Conservation (phyloP, 805 yeast genomes). For the Pichia scutulata region DNA sequence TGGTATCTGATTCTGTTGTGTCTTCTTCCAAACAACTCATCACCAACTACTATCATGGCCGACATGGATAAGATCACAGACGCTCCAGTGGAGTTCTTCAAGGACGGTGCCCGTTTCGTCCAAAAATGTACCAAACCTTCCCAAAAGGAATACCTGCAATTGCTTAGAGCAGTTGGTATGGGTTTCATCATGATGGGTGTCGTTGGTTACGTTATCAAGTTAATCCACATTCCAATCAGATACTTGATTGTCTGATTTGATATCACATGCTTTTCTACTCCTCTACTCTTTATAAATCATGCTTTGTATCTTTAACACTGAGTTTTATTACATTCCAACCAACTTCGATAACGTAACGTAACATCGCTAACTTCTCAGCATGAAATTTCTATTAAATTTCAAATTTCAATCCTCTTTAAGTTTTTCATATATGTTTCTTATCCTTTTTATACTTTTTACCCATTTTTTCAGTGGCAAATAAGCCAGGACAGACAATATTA, state of each 20-base stretch:
- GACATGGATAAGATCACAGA: slow-evolving; percentile 68
- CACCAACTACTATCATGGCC: slow-evolving; percentile 19
- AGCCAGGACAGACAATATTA: not conserved
- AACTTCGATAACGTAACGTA: not conserved
- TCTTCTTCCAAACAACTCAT: too few relatives aligned
- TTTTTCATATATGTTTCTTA: too few relatives aligned
- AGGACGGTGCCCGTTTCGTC: slow-evolving; percentile 84
- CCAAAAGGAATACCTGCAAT: slow-evolving; percentile 77
- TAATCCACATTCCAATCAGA: slow-evolving; percentile 92
- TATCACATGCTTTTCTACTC: not conserved
- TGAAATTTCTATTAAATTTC: not conserved
- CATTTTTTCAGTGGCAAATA: not conserved
- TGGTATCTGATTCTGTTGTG: not conserved
- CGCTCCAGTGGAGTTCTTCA: slow-evolving; percentile 84
- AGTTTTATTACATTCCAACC: not conserved
- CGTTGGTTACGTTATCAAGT: slow-evolving; percentile 91
- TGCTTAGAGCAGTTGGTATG: slow-evolving; percentile 91
- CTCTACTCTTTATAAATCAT: not conserved
- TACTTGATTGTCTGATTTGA: slow-evolving; percentile 72
- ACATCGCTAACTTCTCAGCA: not conserved
- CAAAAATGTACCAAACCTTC: slow-evolving; percentile 91
- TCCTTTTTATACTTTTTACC: not conserved
- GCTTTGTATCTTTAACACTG: not conserved
- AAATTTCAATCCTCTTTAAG: not conserved
- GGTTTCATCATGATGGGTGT: slow-evolving; percentile 98